Base-by-base conservation (phyloP, 495 filamentous ascomycete genomes). In the Aspergillus bridgeri region DNA sequence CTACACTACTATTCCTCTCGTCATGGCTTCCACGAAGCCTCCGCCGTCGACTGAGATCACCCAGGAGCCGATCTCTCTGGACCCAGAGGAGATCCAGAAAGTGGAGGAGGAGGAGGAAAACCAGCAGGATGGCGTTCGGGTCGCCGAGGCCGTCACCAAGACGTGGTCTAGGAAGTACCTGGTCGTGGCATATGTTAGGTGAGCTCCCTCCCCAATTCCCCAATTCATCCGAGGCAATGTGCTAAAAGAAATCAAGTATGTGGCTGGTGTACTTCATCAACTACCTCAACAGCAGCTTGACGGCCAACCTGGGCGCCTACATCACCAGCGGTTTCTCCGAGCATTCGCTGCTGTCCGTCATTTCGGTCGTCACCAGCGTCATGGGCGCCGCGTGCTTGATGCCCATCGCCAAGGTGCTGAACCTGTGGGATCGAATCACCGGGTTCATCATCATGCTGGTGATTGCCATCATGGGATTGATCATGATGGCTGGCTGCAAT, bases 371-470 rank as follows among this genome's bases (percentile, higher is more conserved):
- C 27, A 61, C 62, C 18, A 61, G 61, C 59, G 58, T 86, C 51
- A 81, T 87, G 53, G 81, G 79, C 51, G 87, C 86, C 54, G 73
- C 87, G 19, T 68, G 76, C 44, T 85, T 83, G 55, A 71, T 89
- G 25, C 78, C 86, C 0, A 68, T 87, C 17, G 86, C 85, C 46
- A 88, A 89, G 67, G 70, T 89, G 48, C 69, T 88, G 59, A 84
- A 90, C 62, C 70, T 86, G 22, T 89, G 81, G 77, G 86, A 85
- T 54, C 64, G 83, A 66, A 55, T 80, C 61, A 65, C 79, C 51
- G 76, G 73, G 27, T 87, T 85, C 63, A 75, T 66, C 8, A 25
- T 80, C 49, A 72, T 74, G 70, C 62, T 73, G 0, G n/a, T 62
- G 11, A 61, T 71, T 42, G 61, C 68, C 2, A 74, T 69, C 1